A percentile compares a stretch with the other conserved stretches of the same genome.
Conservation (phyloP, 352 stramenopile species). For the Globisporangium echinulatum region DNA sequence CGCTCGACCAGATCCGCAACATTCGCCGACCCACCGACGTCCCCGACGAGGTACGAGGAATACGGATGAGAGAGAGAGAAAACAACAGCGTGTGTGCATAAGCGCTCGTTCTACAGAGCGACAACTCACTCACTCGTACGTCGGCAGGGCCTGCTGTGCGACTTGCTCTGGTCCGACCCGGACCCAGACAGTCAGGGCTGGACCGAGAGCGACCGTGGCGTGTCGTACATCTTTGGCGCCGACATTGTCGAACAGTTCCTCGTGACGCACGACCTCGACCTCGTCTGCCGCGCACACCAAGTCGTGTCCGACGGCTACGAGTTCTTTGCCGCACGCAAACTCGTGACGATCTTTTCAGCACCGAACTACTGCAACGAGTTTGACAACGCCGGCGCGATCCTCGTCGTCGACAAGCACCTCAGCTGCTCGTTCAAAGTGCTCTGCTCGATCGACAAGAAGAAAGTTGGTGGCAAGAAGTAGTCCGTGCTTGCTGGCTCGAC, state of each 20-base stretch:
- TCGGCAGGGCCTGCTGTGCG: constrained; percentile 56
- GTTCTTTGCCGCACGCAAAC: constrained; percentile 97
- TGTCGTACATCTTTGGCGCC: constrained; percentile 98
- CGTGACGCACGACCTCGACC: constrained; percentile 94
- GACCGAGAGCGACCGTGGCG: constrained; percentile 95
- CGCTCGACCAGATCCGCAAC: constrained; percentile 94
- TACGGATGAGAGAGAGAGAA: no score
- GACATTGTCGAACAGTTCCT: constrained; percentile 98
- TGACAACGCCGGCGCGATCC: constrained; percentile 96
- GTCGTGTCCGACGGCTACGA: constrained; percentile 99
- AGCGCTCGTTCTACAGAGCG: background rate
- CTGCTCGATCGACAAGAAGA: constrained; percentile 63
- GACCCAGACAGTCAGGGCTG: constrained; percentile 88
- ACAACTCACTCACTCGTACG: background rate
- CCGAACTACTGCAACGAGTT: constrained; percentile 99
- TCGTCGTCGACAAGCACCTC: constrained; percentile 70
- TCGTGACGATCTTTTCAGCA: constrained; percentile 99
- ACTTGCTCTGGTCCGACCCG: constrained; percentile 85
- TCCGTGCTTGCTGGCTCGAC: no score
- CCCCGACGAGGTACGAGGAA: constrained; percentile 46
- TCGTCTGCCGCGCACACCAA: constrained; percentile 98
- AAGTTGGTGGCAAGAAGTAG: no score
- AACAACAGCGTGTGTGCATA: no score
- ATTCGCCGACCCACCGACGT: constrained; percentile 81
- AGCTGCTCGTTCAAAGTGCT: constrained; percentile 82